Evolutionary conservation across 2,329 filamentous ascomycete genomes (phyloP).

Genomic region (Aspergillus awamori): DNA sequence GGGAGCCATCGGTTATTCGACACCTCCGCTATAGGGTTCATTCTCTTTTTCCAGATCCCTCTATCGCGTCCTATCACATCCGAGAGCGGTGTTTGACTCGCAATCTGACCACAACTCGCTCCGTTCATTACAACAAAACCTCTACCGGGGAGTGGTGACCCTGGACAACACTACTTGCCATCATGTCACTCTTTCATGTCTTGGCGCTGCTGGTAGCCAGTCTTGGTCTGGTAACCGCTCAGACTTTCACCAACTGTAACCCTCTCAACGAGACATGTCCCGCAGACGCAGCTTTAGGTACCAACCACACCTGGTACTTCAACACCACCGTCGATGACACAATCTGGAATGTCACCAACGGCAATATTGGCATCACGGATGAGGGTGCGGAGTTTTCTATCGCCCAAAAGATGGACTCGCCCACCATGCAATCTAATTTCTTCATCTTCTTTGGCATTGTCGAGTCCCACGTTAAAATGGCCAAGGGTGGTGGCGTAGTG

Average conservation of each 20-base stretch:
- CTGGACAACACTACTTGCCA: slow-evolving; percentile 13
- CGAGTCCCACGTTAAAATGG: slow-evolving; percentile 76
- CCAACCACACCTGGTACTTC: slow-evolving; percentile 64
- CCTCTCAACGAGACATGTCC: slow-evolving; percentile 73
- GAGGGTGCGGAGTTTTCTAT: slow-evolving; percentile 74
- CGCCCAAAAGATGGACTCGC: slow-evolving; percentile 69
- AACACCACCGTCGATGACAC: slow-evolving; percentile 61
- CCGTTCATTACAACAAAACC: slow-evolving; percentile 16
- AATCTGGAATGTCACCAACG: slow-evolving; percentile 71
- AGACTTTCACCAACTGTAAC: slow-evolving; percentile 78
- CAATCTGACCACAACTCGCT: slow-evolving; percentile 7
- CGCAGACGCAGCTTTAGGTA: slow-evolving; percentile 69
- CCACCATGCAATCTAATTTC: slow-evolving; percentile 76
- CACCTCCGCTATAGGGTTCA: neutral
- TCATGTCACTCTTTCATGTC: slow-evolving; percentile 32
- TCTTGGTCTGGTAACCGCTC: slow-evolving; percentile 54
- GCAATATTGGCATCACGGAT: slow-evolving; percentile 63
- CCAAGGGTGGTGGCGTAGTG: slow-evolving; percentile 74
- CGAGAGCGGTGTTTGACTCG: slow-evolving; percentile 5
- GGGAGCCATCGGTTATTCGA: neutral
- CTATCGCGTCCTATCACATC: slow-evolving; percentile 15
- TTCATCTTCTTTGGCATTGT: slow-evolving; percentile 85
- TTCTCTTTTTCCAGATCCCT: slow-evolving; percentile 1
- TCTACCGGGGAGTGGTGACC: slow-evolving; percentile 16
- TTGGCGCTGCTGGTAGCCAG: slow-evolving; percentile 33